Conservation (phyloP, 495 filamentous ascomycete genomes). For the Neurospora terricola region DNA sequence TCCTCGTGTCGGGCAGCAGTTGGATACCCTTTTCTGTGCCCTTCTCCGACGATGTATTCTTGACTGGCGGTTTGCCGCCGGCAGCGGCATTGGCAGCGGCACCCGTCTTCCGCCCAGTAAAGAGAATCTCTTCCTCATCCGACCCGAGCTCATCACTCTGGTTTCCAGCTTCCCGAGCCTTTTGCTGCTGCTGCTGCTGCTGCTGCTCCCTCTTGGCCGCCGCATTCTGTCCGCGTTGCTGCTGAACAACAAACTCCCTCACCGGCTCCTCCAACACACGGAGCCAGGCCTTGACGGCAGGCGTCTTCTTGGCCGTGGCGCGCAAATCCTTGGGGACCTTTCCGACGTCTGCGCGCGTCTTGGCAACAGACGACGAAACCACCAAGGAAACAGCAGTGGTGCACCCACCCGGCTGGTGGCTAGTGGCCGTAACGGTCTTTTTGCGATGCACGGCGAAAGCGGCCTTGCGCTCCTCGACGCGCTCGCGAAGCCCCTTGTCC, state of each 20-base stretch:
- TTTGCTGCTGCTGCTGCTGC: background rate
- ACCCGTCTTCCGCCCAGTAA: constrained; percentile 57
- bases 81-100: background rate
- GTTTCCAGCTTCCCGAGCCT: constrained; percentile 20
- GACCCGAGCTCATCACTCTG: constrained; percentile 42
- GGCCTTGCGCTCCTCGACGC: constrained; percentile 30
- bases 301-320: constrained; percentile 36
- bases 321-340: constrained; percentile 51
- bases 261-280: constrained; percentile 40
- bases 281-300: constrained; percentile 37
- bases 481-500: constrained; percentile 57
- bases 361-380: background rate
- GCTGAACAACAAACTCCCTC: constrained; percentile 28
- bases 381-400: background rate
- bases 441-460: constrained; percentile 17
- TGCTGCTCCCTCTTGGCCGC: constrained; percentile 1
- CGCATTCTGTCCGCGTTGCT: constrained; percentile 18
- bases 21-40: constrained; percentile 35
- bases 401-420: constrained; percentile 4
- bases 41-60: constrained; percentile 19
- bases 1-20: constrained; percentile 52
- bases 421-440: constrained; percentile 25
- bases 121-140: constrained; percentile 88
- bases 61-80: constrained; percentile 32
- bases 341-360: constrained; percentile 22